Evolutionary conservation across 345 rosid species (phyloP).

Genomic region (Lumnitzera racemosa): DNA sequence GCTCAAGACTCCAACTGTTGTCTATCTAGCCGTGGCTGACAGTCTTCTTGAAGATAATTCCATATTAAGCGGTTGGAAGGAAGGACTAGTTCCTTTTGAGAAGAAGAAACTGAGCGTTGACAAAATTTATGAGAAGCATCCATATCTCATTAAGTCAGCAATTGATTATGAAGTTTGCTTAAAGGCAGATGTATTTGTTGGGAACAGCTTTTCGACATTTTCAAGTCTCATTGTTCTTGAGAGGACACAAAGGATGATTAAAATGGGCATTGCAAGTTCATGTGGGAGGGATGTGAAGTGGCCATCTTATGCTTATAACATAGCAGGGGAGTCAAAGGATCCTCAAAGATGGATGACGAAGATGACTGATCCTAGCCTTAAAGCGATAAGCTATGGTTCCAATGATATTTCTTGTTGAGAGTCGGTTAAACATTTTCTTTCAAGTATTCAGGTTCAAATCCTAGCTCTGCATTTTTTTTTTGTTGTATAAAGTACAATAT

Average conservation of each 20-base stretch:
- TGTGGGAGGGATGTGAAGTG: constrained; percentile 48
- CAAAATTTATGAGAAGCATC: constrained; percentile 58
- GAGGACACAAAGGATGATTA: constrained; percentile 70
- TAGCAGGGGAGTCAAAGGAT: constrained; percentile 50
- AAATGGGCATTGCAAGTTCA: constrained; percentile 47
- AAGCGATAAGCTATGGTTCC: constrained; percentile 83
- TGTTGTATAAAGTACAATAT: no score
- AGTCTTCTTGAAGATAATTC: constrained; percentile 73
- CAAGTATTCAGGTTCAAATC: no score
- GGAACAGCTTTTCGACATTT: constrained; percentile 93
- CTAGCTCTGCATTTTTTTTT: no score
- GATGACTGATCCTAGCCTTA: constrained; percentile 71
- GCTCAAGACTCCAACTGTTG: constrained; percentile 38
- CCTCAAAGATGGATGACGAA: constrained; percentile 84
- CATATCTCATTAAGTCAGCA: constrained; percentile 88
- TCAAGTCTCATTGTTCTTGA: constrained; percentile 86
- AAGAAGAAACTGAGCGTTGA: constrained; percentile 81
- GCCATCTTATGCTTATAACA: constrained; percentile 89
- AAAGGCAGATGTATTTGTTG: constrained; percentile 78
- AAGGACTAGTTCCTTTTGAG: constrained; percentile 66
- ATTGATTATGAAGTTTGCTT: constrained; percentile 94
- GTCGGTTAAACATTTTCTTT: not conserved
- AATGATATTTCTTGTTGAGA: constrained; percentile 57
- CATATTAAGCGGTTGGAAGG: constrained; percentile 64
- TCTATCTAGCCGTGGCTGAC: constrained; percentile 89